A percentile compares a stretch with the other conserved stretches of the same genome.
Evolutionary conservation across 192 early-diverging fungal genomes (phyloP).

Genomic region (Coemansia sp.): DNA sequence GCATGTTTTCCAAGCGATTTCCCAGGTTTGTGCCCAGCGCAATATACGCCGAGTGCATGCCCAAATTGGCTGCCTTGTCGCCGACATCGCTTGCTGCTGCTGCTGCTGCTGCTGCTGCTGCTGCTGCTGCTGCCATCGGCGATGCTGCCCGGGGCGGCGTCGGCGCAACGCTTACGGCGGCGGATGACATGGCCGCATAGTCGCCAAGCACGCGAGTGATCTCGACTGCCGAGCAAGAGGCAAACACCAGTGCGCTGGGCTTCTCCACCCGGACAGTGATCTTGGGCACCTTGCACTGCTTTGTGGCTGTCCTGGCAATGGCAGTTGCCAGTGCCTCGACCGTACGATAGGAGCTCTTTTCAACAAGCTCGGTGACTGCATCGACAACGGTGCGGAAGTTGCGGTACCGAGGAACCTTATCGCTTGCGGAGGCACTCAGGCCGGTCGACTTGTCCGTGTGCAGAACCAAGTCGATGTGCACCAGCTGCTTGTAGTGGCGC

Average conservation of each 20-base stretch:
- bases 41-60: slow-evolving; percentile 60
- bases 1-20: slow-evolving; percentile 75
- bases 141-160: slow-evolving; percentile 17
- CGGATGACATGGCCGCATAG: slow-evolving; percentile 30
- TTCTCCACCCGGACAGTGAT: slow-evolving; percentile 91
- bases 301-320: slow-evolving; percentile 73
- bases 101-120: slow-evolving; percentile 15
- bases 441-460: slow-evolving; percentile 18
- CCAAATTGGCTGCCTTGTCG: background rate
- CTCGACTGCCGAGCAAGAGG: slow-evolving; percentile 83
- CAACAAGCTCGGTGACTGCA: slow-evolving; percentile 76
- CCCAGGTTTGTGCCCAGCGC: slow-evolving; percentile 93
- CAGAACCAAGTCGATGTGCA: slow-evolving; percentile 71
- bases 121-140: slow-evolving; percentile 6
- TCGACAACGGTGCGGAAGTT: slow-evolving; percentile 90
- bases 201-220: slow-evolving; percentile 72
- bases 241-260: slow-evolving; percentile 91
- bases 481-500: slow-evolving; percentile 87
- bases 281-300: slow-evolving; percentile 81
- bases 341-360: slow-evolving; percentile 86
- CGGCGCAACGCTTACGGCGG: slow-evolving; percentile 1
- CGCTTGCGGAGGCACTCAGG: slow-evolving; percentile 14
- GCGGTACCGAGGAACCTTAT: slow-evolving; percentile 69
- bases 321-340: slow-evolving; percentile 90
- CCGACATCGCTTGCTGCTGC: background rate